Evolutionary conservation across 345 rosid species (phyloP), one percentile per base, ranked within the genome.

Genomic region (Heritiera littoralis): DNA sequence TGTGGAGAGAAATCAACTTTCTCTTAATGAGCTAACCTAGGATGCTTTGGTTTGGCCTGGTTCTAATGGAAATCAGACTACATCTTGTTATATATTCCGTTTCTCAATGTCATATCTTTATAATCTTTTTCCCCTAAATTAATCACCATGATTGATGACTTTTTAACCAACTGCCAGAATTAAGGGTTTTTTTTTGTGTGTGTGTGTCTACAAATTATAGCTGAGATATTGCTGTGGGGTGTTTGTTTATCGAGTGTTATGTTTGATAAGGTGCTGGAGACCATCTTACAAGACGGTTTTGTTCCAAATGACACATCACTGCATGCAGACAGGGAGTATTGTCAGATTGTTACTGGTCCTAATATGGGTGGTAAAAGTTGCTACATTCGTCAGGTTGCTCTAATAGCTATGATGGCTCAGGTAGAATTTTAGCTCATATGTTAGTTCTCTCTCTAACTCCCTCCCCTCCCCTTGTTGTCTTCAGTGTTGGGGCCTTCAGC

Each of bases 301-400:
- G 94, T 94, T 75, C 98, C 99, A 30, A 95, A 93, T 81, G 91
- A 96, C 79, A 94, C 99, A 70, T 79, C 76, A 72, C 90, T 95
- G 88, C 92, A 87, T 71, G 86, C 87, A 45, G 85, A 89, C 66
- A 69, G 87, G 61, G 94, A 95, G 84, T 84, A 77, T 77, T 95
- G 98, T 75, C 99, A 95, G 88, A 93, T 95, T 66, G 86, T 95
- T 75, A 93, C 98, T 0, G 98, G 98, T 77, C 99, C 99, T 64
- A 95, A 95, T 85, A 95, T 95, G 99, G 99, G 98, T 38, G 99
- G 98, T 66, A 95, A 95, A 90, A 93, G 97, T 85, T 95, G 99
- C 84, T 95, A 95, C 83, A 91, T 95, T 80, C 99, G 97, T 68
- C 99, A 95, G 83, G 99, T 95, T 88, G 97, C 97, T 80, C 87